phyloP scores from a whole-genome alignment of 2,329 filamentous ascomycete species.

The Colletotrichum zoysiae region DNA sequence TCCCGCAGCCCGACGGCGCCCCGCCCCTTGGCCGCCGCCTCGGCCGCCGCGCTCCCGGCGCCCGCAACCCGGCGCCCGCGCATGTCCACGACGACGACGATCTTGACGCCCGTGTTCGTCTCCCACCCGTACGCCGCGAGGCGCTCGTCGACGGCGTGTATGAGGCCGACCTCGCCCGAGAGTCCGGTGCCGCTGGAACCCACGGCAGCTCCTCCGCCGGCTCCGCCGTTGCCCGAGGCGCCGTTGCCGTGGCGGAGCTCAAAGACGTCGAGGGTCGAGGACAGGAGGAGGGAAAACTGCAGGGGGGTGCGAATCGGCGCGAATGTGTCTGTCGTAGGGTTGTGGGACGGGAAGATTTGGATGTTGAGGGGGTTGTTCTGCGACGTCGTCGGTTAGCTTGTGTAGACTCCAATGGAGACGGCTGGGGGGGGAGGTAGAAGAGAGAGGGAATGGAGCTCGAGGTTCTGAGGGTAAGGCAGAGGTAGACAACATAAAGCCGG shows the following conservation, averaged over 20 bases:
- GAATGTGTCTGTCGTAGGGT: conserved; percentile 64
- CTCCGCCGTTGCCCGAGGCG: conserved; percentile 53
- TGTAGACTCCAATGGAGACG: conserved; percentile 17
- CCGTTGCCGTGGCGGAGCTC: conserved; percentile 83
- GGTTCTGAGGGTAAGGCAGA: background rate
- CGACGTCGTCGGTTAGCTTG: conserved; percentile 29
- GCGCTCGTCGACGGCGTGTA: conserved; percentile 94
- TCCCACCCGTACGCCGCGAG: conserved; percentile 95
- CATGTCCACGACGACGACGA: conserved; percentile 93
- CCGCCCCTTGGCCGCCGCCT: conserved; percentile 47
- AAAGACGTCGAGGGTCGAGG: conserved; percentile 93
- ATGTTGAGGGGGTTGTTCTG: conserved; percentile 98
- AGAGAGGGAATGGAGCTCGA: background rate
- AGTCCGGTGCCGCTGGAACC: conserved; percentile 55
- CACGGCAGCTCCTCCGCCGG: conserved; percentile 38
- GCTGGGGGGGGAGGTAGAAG: background rate
- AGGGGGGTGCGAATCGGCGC: conserved; percentile 77
- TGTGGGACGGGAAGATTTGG: conserved; percentile 85
- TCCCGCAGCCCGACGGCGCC: conserved; percentile 79
- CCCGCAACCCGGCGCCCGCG: conserved; percentile 72
- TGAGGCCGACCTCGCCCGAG: conserved; percentile 88
- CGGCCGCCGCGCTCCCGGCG: conserved; percentile 19
- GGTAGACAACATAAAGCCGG: background rate
- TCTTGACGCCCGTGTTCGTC: conserved; percentile 93
- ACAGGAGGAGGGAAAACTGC: conserved; percentile 92